These are phyloP conservation scores for Mollisia scopiformis DNA, from an alignment of 2,329 filamentous ascomycete genomes.

Conservation along the genomic window DNA sequence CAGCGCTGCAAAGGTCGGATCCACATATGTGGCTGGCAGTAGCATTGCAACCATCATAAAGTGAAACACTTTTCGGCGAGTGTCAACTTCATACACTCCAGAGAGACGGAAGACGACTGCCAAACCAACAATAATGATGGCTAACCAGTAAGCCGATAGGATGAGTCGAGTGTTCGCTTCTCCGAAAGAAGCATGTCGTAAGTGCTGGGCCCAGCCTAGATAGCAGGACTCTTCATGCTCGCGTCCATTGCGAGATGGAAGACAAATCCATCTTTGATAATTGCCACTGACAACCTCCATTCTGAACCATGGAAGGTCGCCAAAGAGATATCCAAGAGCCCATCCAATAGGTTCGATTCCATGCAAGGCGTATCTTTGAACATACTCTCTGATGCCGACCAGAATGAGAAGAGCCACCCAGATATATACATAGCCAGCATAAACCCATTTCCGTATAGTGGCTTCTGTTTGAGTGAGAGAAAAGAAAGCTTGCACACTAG, in stretches of 20 bases:
- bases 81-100: conserved; percentile 86
- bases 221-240: conserved; percentile 45
- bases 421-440: conserved; percentile 77
- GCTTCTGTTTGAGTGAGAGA: conserved; percentile 82
- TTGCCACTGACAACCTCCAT: conserved; percentile 70
- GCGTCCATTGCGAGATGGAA: conserved; percentile 55
- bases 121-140: conserved; percentile 72
- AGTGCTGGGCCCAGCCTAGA: conserved; percentile 64
- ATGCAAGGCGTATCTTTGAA: conserved; percentile 67
- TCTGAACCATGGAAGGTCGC: conserved; percentile 73
- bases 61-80: conserved; percentile 94
- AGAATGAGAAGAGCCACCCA: conserved; percentile 69
- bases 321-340: conserved; percentile 88
- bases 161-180: conserved; percentile 81
- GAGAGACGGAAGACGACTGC: conserved; percentile 75
- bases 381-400: conserved; percentile 70
- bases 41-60: conserved; percentile 99
- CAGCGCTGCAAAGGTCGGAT: conserved; percentile 81
- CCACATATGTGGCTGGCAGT: conserved; percentile 81
- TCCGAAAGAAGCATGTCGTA: conserved; percentile 69
- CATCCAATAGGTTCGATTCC: conserved; percentile 86
- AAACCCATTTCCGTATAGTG: conserved; percentile 76
- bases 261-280: conserved; percentile 74
- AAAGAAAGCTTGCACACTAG: conserved; percentile 72
- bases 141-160: conserved; percentile 73